Evolutionary conservation across 2,329 filamentous ascomycete genomes (phyloP).

Genomic region (Xylariaceae sp.): DNA sequence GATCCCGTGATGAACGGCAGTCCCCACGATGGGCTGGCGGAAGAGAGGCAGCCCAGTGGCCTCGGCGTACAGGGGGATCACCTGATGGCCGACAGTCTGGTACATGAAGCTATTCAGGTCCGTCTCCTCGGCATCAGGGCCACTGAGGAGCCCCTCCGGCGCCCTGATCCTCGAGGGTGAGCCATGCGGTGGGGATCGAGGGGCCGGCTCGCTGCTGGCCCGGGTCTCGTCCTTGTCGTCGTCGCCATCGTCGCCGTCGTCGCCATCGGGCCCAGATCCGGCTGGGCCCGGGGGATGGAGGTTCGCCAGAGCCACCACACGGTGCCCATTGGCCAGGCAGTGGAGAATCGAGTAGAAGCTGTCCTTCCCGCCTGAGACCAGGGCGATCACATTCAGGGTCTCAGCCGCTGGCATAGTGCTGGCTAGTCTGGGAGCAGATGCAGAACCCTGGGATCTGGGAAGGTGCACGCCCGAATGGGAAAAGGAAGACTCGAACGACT

Average conservation of each 20-base stretch:
- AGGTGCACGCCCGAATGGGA: too few species aligned
- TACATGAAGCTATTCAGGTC: slow-evolving; percentile 99
- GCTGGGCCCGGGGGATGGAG: slow-evolving; percentile 47
- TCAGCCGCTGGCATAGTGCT: slow-evolving; percentile 32
- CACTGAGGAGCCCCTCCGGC: background rate
- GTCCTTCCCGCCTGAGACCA: slow-evolving; percentile 96
- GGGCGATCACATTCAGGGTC: slow-evolving; percentile 70
- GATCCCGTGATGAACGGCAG: slow-evolving; percentile 60
- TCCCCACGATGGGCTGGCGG: slow-evolving; percentile 66
- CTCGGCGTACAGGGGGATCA: slow-evolving; percentile 76
- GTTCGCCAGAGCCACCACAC: slow-evolving; percentile 82
- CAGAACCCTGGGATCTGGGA: background rate
- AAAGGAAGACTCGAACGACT: too few species aligned
- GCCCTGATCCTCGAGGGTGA: background rate
- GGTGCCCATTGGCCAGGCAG: slow-evolving; percentile 78
- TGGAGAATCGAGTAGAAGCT: slow-evolving; percentile 91
- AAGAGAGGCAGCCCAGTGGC: slow-evolving; percentile 80
- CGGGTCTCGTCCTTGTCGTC: slow-evolving; percentile 1
- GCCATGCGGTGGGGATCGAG: background rate
- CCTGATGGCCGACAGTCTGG: slow-evolving; percentile 85
- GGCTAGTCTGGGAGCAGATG: too few species aligned
- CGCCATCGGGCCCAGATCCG: slow-evolving; percentile 2
- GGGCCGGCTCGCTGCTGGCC: background rate
- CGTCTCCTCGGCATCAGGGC: slow-evolving; percentile 32
- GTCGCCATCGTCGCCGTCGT: slow-evolving; percentile 6